Conservation (phyloP, 352 stramenopile genomes). For the Phytopythium cucurbitacearum region DNA sequence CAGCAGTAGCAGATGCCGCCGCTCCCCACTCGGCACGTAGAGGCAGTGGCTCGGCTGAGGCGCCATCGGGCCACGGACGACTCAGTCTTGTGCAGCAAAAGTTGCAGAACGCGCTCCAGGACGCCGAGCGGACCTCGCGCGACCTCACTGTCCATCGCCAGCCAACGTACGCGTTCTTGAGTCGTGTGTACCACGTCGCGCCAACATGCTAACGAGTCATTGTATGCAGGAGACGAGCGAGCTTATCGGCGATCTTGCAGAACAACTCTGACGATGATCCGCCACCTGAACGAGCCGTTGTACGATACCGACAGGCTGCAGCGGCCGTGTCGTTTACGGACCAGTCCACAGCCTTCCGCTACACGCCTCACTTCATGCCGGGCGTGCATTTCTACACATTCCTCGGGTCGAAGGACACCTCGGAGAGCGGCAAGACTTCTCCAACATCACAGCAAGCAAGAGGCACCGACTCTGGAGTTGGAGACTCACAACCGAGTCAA, state of each 20-base stretch:
- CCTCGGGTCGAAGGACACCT: slow-evolving; percentile 44
- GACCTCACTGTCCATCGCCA: slow-evolving; percentile 15
- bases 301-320: slow-evolving; percentile 49
- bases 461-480: neutral
- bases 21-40: slow-evolving; percentile 3
- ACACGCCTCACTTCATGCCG: slow-evolving; percentile 67
- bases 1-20: slow-evolving; percentile 17
- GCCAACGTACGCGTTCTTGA: neutral
- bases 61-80: slow-evolving; percentile 11
- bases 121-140: slow-evolving; percentile 32
- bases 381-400: slow-evolving; percentile 79
- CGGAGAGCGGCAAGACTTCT: neutral
- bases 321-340: slow-evolving; percentile 64
- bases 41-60: neutral
- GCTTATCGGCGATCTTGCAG: neutral
- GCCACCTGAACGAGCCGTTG: slow-evolving; percentile 21
- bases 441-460: neutral
- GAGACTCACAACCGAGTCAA: no score
- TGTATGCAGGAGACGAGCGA: no score
- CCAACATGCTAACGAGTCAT: no score
- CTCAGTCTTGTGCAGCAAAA: slow-evolving; percentile 63
- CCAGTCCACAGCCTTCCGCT: slow-evolving; percentile 36
- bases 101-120: slow-evolving; percentile 49
- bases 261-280: neutral
- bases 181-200: no score